Evolutionary conservation across 345 rosid species (phyloP), one percentile per base, ranked within the genome.

Genomic region (Gossypium raimondii): DNA sequence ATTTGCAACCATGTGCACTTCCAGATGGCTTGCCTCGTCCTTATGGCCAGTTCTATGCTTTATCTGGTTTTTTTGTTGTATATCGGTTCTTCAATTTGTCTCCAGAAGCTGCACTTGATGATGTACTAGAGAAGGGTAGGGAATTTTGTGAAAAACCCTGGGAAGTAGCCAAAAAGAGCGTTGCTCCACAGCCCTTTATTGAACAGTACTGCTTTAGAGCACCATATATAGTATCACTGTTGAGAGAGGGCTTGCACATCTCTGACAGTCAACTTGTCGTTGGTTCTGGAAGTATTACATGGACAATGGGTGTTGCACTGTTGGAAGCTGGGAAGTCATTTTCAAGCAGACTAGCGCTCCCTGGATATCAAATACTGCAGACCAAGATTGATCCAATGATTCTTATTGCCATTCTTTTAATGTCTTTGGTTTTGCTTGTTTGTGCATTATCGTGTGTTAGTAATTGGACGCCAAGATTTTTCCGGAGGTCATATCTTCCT

Each of bases 201-300:
- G 99, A 95, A 81, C 99, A 95, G 78, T 95, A 95, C 86, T 93
- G 99, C 85, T 95, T 95, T 82, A 87, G 99, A 82, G 97, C 99
- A 25, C 97, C 99, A 27, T 95, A 95, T 78, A 85, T 89, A 63
- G 97, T 89, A 70, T 89, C 82, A 47, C 63, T 95, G 74, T 73
- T 95, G 81, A 86, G 99, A 78, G 96, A 95, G 84, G 99, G 99
- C 61, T 87, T 95, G 76, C 97, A 91, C 79, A 90, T 95, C 48
- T 88, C 89, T 6, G 99, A 91, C 80, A 81, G 75, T 53, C 93
- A 90, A 70, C 79, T 93, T 71, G 78, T 87, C 74, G 81, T 95
- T 80, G 99, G 97, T 67, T 91, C 99, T 75, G 99, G 98, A 76
- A 84, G 98, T 81, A 91, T 95, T 65, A 95, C 99, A 22, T 93